Percentiles rank a stretch among this genome's conserved stretches.
These are phyloP conservation scores for Boletus sensibilis DNA, from an alignment of 768 basidiomycete species.

Conservation along the genomic window DNA sequence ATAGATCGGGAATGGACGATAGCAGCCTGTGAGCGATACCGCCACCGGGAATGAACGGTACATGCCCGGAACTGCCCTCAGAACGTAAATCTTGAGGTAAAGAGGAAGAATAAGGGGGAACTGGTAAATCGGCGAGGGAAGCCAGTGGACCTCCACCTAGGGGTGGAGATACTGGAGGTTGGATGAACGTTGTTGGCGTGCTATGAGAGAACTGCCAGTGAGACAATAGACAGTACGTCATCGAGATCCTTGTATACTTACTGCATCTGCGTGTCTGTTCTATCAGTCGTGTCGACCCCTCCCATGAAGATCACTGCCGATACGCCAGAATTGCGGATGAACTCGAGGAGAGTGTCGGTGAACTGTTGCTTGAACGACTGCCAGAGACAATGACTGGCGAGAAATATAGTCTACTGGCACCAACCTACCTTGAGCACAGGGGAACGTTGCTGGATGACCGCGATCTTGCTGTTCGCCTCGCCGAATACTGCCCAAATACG, in stretches of 20 bases:
- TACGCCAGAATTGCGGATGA: conserved; percentile 50
- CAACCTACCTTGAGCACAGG: conserved; percentile 67
- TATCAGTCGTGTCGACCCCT: conserved; percentile 71
- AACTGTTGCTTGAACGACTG: conserved; percentile 72
- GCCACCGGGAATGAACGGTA: conserved; percentile 78
- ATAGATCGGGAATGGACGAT: conserved; percentile 48
- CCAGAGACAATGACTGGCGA: background rate
- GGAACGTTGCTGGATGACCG: conserved; percentile 75
- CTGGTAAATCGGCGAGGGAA: conserved; percentile 46
- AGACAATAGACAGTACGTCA: conserved; percentile 6
- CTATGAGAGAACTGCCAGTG: conserved; percentile 33
- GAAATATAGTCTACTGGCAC: background rate
- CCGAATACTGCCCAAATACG: conserved; percentile 57
- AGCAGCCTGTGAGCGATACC: conserved; percentile 71
- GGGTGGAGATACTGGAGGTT: conserved; percentile 42
- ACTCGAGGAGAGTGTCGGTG: conserved; percentile 53
- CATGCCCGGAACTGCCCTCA: conserved; percentile 30
- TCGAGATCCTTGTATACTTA: conserved; percentile 35
- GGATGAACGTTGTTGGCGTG: conserved; percentile 63
- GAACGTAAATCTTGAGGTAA: conserved; percentile 35
- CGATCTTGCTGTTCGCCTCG: conserved; percentile 44
- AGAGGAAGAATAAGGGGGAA: conserved; percentile 55
- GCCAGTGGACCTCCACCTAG: conserved; percentile 45
- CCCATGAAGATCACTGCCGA: conserved; percentile 62
- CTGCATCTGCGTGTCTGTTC: conserved; percentile 79